These are phyloP conservation scores for Talaromyces borbonicus DNA, from an alignment of 495 filamentous ascomycete species.

Conservation along the genomic window DNA sequence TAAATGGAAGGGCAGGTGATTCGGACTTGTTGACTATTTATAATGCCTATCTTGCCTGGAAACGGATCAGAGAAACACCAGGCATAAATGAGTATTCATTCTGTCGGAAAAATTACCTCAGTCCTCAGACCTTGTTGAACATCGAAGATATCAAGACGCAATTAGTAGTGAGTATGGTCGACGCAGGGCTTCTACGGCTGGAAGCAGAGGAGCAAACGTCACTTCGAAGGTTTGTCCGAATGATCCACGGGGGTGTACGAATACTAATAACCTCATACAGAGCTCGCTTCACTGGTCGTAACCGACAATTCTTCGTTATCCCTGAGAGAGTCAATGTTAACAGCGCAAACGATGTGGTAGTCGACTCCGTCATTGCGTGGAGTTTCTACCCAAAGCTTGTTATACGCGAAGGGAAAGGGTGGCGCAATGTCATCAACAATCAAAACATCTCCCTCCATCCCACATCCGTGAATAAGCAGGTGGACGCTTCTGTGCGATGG, in stretches of 20 bases:
- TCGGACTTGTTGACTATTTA: conserved; percentile 89
- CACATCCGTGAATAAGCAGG: conserved; percentile 72
- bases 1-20: conserved; percentile 43
- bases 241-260: conserved; percentile 16
- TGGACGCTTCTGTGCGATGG: conserved; percentile 55
- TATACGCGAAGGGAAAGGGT: conserved; percentile 75
- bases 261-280: conserved; percentile 16
- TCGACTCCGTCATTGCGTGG: conserved; percentile 74
- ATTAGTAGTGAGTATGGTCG: conserved; percentile 67
- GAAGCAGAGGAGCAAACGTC: conserved; percentile 54
- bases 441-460: conserved; percentile 77
- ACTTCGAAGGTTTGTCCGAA: conserved; percentile 42
- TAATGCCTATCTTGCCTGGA: conserved; percentile 87
- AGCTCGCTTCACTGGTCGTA: conserved; percentile 43
- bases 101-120: conserved; percentile 87
- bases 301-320: conserved; percentile 68
- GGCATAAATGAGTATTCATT: conserved; percentile 68
- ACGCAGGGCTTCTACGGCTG: conserved; percentile 70
- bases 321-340: conserved; percentile 63
- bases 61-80: conserved; percentile 56
- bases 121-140: conserved; percentile 66
- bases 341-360: conserved; percentile 65
- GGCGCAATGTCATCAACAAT: conserved; percentile 84
- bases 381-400: conserved; percentile 94
- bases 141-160: conserved; percentile 95